Percentiles rank a stretch among this genome's conserved stretches.
These are phyloP conservation scores for Arachis stenosperma DNA, from an alignment of 306 rosid species.

Conservation along the genomic window DNA sequence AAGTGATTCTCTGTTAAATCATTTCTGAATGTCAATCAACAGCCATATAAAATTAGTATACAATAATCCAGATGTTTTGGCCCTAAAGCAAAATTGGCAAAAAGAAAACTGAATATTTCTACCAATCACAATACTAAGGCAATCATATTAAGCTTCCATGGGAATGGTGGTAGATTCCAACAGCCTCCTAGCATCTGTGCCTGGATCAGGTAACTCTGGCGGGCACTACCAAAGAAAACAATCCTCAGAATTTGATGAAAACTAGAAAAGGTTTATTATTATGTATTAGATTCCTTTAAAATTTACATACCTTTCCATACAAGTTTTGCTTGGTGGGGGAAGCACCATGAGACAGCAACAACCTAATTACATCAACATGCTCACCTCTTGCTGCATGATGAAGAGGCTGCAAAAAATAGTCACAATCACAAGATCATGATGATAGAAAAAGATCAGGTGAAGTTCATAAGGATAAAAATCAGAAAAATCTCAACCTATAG, in stretches of 20 bases:
- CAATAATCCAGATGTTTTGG: conserved; percentile 2
- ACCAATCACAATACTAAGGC: conserved; percentile 26
- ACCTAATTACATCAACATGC: conserved; percentile 65
- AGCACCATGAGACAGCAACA: conserved; percentile 73
- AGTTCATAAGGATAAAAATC: neutral
- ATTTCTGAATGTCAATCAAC: conserved; percentile 9
- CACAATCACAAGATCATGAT: conserved; percentile 13
- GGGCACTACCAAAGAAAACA: conserved; percentile 57
- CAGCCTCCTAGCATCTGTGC: conserved; percentile 69
- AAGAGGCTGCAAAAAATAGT: conserved; percentile 70
- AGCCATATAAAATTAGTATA: conserved; percentile 23
- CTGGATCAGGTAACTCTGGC: conserved; percentile 64
- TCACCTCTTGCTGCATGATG: conserved; percentile 97
- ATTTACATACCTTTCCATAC: conserved; percentile 69
- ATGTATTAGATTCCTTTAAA: neutral
- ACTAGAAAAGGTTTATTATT: neutral
- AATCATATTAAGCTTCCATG: conserved; percentile 36
- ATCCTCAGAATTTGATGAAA: conserved; percentile 15
- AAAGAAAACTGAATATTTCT: conserved; percentile 23
- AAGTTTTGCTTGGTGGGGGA: conserved; percentile 61
- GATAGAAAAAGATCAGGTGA: conserved; percentile 15
- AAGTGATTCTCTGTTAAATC: neutral
- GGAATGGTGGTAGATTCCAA: conserved; percentile 58
- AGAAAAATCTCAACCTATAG: neutral
- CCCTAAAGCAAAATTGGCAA: conserved; percentile 15